Percentiles rank a stretch among this genome's conserved stretches.
phyloP scores from a whole-genome alignment of 441 rosid species.

The Metrosideros polymorpha region DNA sequence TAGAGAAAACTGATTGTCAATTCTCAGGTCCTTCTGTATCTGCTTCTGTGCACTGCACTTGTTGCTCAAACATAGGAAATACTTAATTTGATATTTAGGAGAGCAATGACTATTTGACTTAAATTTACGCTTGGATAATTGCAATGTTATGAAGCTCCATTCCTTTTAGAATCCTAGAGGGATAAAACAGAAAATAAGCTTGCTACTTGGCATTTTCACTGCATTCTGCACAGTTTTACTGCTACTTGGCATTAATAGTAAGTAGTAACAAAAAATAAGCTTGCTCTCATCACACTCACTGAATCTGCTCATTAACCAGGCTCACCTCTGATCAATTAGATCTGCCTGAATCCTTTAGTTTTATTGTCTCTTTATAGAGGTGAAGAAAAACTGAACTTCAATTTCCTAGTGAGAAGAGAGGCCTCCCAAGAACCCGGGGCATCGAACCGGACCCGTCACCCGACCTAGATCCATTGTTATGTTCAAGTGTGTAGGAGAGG shows the following conservation, averaged over 20 bases:
- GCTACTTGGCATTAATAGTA: neutral
- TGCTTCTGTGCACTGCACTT: neutral
- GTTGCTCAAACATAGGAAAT: neutral
- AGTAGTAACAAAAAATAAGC: neutral
- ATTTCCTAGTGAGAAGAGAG: neutral
- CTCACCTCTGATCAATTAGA: neutral
- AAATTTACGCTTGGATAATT: neutral
- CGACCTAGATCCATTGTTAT: neutral
- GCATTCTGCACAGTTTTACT: neutral
- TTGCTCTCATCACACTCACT: neutral
- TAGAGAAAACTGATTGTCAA: neutral
- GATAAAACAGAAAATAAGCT: neutral
- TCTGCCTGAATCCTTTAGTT: neutral
- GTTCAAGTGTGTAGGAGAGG: neutral
- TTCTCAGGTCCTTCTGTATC: neutral
- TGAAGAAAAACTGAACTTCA: neutral
- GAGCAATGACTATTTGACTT: neutral
- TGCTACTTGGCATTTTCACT: neutral
- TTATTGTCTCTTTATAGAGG: neutral
- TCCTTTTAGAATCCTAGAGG: neutral
- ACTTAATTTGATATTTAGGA: neutral
- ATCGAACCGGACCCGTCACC: neutral
- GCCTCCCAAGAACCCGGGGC: neutral
- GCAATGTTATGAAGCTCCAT: neutral
- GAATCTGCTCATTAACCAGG: neutral